Base-by-base conservation (phyloP, 768 basidiomycete species). In the Lactarius indigo region DNA sequence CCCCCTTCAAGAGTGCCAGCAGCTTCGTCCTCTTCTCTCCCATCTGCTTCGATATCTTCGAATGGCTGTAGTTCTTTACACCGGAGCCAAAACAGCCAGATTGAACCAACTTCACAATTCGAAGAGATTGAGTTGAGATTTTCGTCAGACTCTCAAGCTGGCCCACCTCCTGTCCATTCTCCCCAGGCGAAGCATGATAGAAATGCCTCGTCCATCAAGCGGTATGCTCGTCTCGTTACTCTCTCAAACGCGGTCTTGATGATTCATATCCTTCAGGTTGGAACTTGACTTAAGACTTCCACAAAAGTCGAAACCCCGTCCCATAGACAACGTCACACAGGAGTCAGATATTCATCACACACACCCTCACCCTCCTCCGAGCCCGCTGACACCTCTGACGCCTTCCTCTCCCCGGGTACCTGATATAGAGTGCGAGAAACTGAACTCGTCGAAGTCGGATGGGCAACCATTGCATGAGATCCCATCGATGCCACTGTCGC, bases 51-150 rank as follows among this genome's bases (percentile, higher is more conserved):
- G 13, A 18, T 30, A 33, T 55, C 20, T 13, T 64, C 50, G 8
- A 52, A 9, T 15, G n/a, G 17, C n/a, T 8, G 6, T 39, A 47
- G 26, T 18, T 39, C 13, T 59, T 50, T 4, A 42, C 37, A 63
- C 30, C 57, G 26, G 44, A 26, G 52, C 2, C 66, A 64, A 64
- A 47, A 17, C 17, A 64, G 58, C 41, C 62, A 68, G 58, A 47
- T 68, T 26, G 66, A 47, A 26, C 66, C 66, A 23, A 64, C 66
- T 9, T 68, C 66, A n/a, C 66, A 68, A 50, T 37, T 60, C 10
- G 66, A 68, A 13, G 66, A 68, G 23, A 31, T 68, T 5, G 66
- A 68, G 52, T 42, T 68, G 58, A 37, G 33, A 35, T 1, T 9
- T 47, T 17, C 15, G 18, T 57, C 33, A 30, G 52, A 30, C 3